These are phyloP conservation scores for Cladophialophora yegresii DNA, from an alignment of 2,329 filamentous ascomycete species.

Conservation along the genomic window DNA sequence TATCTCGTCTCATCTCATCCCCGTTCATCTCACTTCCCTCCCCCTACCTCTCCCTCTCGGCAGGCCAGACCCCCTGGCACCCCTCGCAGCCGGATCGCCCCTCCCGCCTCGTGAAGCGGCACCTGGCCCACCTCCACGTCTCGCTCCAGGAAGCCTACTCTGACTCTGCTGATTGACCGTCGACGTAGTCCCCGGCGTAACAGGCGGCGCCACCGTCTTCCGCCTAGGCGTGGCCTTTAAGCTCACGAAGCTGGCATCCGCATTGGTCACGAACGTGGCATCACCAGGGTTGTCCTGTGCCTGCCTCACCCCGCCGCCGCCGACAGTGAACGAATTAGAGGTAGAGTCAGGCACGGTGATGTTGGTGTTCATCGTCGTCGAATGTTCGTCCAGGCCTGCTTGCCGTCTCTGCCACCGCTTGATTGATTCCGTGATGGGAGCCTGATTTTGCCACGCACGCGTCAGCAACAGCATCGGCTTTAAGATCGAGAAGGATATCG, in stretches of 20 bases:
- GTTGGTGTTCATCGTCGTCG: conserved; percentile 13
- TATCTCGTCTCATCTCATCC: neutral
- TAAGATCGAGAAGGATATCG: too few species aligned
- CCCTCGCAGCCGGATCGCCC: conserved; percentile 16
- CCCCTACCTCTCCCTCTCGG: conserved; percentile 45
- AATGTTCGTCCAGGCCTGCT: conserved; percentile 11
- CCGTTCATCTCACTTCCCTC: conserved; percentile 41
- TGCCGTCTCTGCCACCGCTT: conserved; percentile 62
- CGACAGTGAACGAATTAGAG: neutral
- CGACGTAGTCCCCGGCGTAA: conserved; percentile 25
- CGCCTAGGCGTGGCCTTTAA: conserved; percentile 35
- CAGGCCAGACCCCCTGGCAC: conserved; percentile 30
- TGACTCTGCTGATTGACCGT: conserved; percentile 23
- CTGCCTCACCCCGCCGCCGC: conserved; percentile 1
- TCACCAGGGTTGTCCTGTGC: conserved; percentile 19
- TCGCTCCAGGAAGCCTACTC: conserved; percentile 7
- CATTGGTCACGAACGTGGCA: conserved; percentile 28
- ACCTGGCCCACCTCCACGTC: conserved; percentile 38
- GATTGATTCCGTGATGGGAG: conserved; percentile 82
- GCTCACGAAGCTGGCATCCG: conserved; percentile 34
- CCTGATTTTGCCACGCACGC: conserved; percentile 51
- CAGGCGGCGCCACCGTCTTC: conserved; percentile 27
- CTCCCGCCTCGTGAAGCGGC: conserved; percentile 18
- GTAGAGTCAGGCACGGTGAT: neutral
- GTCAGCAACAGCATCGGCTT: neutral